These are phyloP conservation scores for Clonostachys chloroleuca DNA, from an alignment of 2,329 filamentous ascomycete genomes.

Conservation along the genomic window DNA sequence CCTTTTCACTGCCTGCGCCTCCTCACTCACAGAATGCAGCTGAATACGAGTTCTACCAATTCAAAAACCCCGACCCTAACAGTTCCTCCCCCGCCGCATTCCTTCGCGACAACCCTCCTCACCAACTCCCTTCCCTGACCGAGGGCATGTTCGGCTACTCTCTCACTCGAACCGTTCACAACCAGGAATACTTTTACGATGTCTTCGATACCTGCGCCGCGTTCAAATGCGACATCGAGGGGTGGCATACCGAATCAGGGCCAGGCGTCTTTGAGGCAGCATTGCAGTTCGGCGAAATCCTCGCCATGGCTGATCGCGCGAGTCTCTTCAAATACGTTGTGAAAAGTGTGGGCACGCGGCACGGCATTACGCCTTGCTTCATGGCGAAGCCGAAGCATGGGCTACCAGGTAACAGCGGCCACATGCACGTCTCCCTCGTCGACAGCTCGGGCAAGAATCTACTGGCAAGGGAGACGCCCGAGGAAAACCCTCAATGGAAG, in stretches of 20 bases:
- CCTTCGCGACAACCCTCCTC: constrained; percentile 67
- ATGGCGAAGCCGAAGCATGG: constrained; percentile 96
- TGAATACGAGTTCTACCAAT: constrained; percentile 95
- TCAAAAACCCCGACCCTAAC: constrained; percentile 58
- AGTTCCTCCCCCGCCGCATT: constrained; percentile 68
- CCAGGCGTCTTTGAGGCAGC: constrained; percentile 95
- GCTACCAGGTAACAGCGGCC: constrained; percentile 89
- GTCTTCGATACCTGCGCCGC: constrained; percentile 75
- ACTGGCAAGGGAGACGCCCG: constrained; percentile 68
- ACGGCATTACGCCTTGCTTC: constrained; percentile 93
- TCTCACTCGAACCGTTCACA: constrained; percentile 79
- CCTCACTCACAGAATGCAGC: constrained; percentile 40
- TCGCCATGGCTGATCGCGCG: constrained; percentile 86
- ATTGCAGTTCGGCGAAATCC: constrained; percentile 83
- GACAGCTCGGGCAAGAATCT: constrained; percentile 80
- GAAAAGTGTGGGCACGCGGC: constrained; percentile 81
- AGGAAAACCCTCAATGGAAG: constrained; percentile 65
- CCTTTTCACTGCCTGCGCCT: background rate
- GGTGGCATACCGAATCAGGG: constrained; percentile 93
- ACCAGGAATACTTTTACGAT: constrained; percentile 88
- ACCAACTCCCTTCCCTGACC: constrained; percentile 73
- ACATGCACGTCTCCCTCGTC: constrained; percentile 90
- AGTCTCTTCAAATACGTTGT: constrained; percentile 93
- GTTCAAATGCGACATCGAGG: constrained; percentile 81
- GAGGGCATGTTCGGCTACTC: constrained; percentile 97